Evolutionary conservation across 495 filamentous ascomycete genomes (phyloP).

Genomic region (Penicillium cataractarum): DNA sequence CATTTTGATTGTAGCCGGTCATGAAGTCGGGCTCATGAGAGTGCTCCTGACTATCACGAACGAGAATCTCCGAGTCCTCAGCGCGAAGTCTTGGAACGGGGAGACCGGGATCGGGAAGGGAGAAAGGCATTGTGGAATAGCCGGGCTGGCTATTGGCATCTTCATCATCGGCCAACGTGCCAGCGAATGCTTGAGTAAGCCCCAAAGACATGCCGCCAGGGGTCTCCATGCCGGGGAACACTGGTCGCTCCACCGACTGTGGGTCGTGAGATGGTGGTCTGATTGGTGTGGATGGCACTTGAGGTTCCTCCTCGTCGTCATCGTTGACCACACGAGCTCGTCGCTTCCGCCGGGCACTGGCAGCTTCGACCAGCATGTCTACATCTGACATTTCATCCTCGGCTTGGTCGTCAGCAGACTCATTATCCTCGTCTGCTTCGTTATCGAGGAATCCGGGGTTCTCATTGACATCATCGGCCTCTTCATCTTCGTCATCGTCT

Average conservation of each 20-base stretch:
- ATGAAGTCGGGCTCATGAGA: conserved; percentile 37
- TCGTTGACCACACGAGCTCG: conserved; percentile 50
- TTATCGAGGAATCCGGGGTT: conserved; percentile 39
- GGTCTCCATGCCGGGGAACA: conserved; percentile 59
- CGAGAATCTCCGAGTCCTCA: conserved; percentile 57
- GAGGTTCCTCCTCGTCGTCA: conserved; percentile 52
- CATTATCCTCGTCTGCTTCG: conserved; percentile 45
- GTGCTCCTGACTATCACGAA: conserved; percentile 66
- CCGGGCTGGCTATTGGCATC: conserved; percentile 39
- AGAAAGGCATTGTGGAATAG: conserved; percentile 50
- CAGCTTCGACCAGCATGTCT: conserved; percentile 28
- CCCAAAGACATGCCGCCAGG: conserved; percentile 64
- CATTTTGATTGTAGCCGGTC: conserved; percentile 34
- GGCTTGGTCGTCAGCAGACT: conserved; percentile 37
- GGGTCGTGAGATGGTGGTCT: conserved; percentile 31
- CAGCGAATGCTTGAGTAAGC: conserved; percentile 90
- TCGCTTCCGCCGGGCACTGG: conserved; percentile 40
- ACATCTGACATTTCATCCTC: conserved; percentile 26
- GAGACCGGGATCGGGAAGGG: conserved; percentile 57
- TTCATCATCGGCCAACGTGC: conserved; percentile 77
- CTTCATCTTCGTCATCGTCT: conserved; percentile 38
- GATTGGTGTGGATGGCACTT: conserved; percentile 39
- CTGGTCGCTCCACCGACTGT: conserved; percentile 40
- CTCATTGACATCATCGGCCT: conserved; percentile 42
- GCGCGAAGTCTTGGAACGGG: conserved; percentile 46